Evolutionary conservation across 257 asterid species (phyloP).

Genomic region (Linaria vulgaris): DNA sequence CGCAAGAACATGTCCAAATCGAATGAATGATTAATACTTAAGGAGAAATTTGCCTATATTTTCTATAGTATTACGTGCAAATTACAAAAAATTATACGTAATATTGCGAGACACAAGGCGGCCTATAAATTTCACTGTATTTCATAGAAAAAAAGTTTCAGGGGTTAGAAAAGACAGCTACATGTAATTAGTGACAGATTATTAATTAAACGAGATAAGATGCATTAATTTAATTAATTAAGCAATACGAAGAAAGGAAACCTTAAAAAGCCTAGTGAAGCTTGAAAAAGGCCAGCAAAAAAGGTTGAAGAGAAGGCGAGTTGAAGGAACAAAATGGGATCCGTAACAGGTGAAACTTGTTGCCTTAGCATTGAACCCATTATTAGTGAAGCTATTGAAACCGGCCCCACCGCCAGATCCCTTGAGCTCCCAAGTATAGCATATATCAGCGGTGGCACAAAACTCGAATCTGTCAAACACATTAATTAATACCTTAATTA

Average conservation of each 20-base stretch:
- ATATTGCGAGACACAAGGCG: too few species aligned
- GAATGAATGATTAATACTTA: too few species aligned
- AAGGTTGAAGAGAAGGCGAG: conserved; percentile 77
- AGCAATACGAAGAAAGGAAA: conserved; percentile 9
- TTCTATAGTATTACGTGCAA: too few species aligned
- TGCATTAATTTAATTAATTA: too few species aligned
- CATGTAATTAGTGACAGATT: neutral
- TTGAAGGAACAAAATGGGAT: conserved; percentile 73
- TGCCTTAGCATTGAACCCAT: conserved; percentile 82
- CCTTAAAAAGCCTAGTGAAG: conserved; percentile 79
- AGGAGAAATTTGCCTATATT: too few species aligned
- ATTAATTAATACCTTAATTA: neutral
- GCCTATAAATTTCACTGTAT: too few species aligned
- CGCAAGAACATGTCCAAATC: too few species aligned
- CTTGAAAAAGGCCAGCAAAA: conserved; percentile 86
- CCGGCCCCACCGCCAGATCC: conserved; percentile 91
- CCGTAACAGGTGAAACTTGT: conserved; percentile 56
- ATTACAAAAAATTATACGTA: too few species aligned
- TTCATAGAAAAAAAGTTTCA: too few species aligned
- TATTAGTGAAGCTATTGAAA: conserved; percentile 75
- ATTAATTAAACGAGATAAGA: neutral
- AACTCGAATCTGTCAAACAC: conserved; percentile 68
- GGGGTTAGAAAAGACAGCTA: too few species aligned
- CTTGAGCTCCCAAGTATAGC: conserved; percentile 91
- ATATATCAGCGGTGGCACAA: conserved; percentile 82